Base-by-base conservation (phyloP, 2,329 filamentous ascomycete species). In the Teratosphaeria epicoccoides region DNA sequence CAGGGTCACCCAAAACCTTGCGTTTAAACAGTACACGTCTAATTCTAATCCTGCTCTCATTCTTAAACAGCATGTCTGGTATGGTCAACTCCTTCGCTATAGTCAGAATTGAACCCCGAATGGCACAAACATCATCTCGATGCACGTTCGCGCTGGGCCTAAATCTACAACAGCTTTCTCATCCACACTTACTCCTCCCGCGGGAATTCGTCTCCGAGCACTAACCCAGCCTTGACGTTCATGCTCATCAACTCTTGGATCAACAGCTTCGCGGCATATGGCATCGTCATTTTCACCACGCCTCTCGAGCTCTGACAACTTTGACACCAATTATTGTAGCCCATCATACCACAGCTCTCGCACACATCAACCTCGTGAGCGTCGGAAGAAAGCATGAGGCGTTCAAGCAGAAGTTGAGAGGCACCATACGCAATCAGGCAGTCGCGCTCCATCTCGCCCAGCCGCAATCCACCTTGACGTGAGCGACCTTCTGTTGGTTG, bases 371-470 rank as follows among this genome's bases (percentile, higher is more conserved):
- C 87, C 59, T 87, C 78, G 57, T 93, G 88, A 10, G 85, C 88
- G 71, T 98, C 93, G 1, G 87, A 94, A 57, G 85, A 90, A 55
- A 95, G 80, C 94, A 98, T 98, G 54, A 98, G 75, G 33, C 93
- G 82, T 71, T 98, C 93, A 2, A 97, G 77, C 26, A 98, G 76
- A 29, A 98, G 77, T 70, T 98, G 93, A 50, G 84, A 89, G 7
- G 93, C 93, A 1, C 93, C 93, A 68, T 98, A 98, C 9, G 93
- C 93, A 61, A 98, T 97, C 56, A 98, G 70, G 71, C 93, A 98
- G 74, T 98, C 93, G 61, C 93, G 88, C 69, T 98, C 93, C 94
- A 98, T 98, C 73, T 98, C 93, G 66, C 94, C 93, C 45, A 98
- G 75, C 67, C 93, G 84, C 43, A 98, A 76, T 69, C 93, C 93